Percentiles rank a stretch among this genome's conserved stretches.
These are phyloP conservation scores for Neolentinus lepideus DNA, from an alignment of 1,284 basidiomycete genomes.

Conservation along the genomic window DNA sequence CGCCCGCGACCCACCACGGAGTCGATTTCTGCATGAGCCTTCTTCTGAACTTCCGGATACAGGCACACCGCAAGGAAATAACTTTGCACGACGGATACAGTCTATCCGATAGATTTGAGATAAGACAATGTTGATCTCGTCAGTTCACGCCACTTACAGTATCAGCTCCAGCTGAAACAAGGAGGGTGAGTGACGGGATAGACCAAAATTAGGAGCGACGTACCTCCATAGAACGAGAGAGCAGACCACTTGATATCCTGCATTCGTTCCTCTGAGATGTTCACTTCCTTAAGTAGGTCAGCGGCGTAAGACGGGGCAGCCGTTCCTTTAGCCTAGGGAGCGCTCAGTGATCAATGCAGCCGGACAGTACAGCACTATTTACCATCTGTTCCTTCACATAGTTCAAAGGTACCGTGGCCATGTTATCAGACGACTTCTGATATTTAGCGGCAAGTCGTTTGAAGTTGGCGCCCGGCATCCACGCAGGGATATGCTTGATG, in stretches of 20 bases:
- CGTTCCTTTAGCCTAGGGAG: neutral
- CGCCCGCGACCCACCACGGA: slow-evolving; percentile 24
- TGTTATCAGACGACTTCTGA: neutral
- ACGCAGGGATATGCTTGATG: slow-evolving; percentile 10
- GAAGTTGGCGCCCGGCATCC: slow-evolving; percentile 12
- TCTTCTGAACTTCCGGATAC: slow-evolving; percentile 25
- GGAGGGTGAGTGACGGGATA: neutral
- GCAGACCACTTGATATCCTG: slow-evolving; percentile 7
- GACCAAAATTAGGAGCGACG: neutral
- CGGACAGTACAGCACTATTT: neutral
- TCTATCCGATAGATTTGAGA: neutral
- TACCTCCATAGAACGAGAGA: slow-evolving; percentile 5
- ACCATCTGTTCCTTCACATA: slow-evolving; percentile 8
- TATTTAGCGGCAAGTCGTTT: slow-evolving; percentile 2
- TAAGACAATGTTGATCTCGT: neutral
- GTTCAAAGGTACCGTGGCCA: slow-evolving; percentile 1
- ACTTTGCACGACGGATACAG: slow-evolving; percentile 9
- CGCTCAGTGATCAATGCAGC: neutral
- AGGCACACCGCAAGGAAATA: slow-evolving; percentile 21
- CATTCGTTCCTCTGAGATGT: neutral
- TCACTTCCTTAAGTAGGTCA: slow-evolving; percentile 1
- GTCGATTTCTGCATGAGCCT: slow-evolving; percentile 29
- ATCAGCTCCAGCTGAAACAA: slow-evolving; percentile 6
- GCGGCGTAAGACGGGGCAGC: neutral
- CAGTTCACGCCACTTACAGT: slow-evolving; percentile 4